phyloP scores from a whole-genome alignment of 306 rosid species.

The Vachellia collinsii region DNA sequence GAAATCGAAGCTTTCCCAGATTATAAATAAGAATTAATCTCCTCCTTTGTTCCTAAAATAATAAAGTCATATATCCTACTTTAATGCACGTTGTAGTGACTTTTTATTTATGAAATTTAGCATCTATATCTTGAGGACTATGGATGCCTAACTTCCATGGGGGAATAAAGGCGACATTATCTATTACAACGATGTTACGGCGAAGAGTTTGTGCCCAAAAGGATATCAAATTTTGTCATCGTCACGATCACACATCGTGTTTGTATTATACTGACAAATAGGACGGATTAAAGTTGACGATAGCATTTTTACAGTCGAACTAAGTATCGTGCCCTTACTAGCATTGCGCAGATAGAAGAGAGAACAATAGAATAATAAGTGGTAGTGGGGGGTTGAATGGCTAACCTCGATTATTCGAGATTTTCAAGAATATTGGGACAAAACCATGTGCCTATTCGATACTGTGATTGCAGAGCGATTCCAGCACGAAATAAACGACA shows the following conservation, averaged over 20 bases:
- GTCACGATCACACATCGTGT: neutral
- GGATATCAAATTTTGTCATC: neutral
- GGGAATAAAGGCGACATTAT: neutral
- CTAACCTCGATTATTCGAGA: constrained; percentile 24
- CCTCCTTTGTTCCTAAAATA: neutral
- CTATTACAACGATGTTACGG: neutral
- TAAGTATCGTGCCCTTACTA: neutral
- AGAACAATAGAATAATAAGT: neutral
- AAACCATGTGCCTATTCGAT: constrained; percentile 15
- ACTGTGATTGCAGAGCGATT: neutral
- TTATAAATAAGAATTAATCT: too few species aligned
- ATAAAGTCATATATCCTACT: neutral
- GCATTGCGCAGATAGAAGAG: neutral
- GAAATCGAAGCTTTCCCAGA: neutral
- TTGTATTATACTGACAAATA: neutral
- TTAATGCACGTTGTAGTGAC: neutral
- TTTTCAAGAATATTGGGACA: constrained; percentile 14
- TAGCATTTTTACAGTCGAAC: too few species aligned
- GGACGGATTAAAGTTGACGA: neutral
- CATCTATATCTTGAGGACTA: neutral
- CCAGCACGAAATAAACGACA: neutral
- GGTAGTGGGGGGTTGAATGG: neutral
- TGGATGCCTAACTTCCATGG: neutral
- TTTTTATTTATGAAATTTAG: neutral
- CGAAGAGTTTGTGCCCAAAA: neutral